phyloP scores from a whole-genome alignment of 139 green algal genomes.

The Micractinium conductrix region DNA sequence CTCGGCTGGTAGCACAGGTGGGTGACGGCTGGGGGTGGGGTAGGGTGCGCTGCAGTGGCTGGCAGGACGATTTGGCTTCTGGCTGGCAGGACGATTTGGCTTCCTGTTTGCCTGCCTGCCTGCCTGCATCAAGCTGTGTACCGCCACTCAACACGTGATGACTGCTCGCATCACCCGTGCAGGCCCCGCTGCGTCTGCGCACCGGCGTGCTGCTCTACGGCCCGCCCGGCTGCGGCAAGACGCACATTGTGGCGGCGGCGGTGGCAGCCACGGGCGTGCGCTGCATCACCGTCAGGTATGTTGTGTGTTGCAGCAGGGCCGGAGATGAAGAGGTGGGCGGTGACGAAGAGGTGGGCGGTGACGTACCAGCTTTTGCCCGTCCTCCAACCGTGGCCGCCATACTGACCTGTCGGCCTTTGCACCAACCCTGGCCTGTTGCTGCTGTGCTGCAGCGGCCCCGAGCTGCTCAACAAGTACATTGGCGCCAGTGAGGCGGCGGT shows the following conservation, averaged over 20 bases:
- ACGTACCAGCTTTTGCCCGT: too few relatives aligned
- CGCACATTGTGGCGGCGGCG: slow-evolving; percentile 85
- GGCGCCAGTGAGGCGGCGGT: slow-evolving; percentile 92
- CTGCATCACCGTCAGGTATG: slow-evolving; percentile 69
- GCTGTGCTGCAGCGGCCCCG: slow-evolving; percentile 76
- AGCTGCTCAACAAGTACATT: slow-evolving; percentile 99
- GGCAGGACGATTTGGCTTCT: too few relatives aligned
- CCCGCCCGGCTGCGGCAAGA: slow-evolving; percentile 97
- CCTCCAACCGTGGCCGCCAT: not conserved
- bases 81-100: too few relatives aligned
- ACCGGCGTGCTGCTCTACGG: slow-evolving; percentile 97
- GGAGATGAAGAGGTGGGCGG: too few relatives aligned
- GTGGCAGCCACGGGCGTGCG: slow-evolving; percentile 78
- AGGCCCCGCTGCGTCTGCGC: slow-evolving; percentile 85
- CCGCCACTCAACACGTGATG: too few relatives aligned
- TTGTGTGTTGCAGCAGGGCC: too few relatives aligned
- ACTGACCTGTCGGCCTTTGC: not conserved
- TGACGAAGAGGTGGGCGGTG: too few relatives aligned
- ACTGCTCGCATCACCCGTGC: too few relatives aligned
- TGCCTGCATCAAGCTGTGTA: too few relatives aligned
- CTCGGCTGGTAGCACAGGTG: slow-evolving; percentile 57
- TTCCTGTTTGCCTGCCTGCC: too few relatives aligned
- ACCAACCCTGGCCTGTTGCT: not conserved
- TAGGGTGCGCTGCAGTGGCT: not conserved
- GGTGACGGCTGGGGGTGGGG: not conserved